phyloP scores from a whole-genome alignment of 1,284 basidiomycete genomes.

The Anthracocystis walkeri region DNA sequence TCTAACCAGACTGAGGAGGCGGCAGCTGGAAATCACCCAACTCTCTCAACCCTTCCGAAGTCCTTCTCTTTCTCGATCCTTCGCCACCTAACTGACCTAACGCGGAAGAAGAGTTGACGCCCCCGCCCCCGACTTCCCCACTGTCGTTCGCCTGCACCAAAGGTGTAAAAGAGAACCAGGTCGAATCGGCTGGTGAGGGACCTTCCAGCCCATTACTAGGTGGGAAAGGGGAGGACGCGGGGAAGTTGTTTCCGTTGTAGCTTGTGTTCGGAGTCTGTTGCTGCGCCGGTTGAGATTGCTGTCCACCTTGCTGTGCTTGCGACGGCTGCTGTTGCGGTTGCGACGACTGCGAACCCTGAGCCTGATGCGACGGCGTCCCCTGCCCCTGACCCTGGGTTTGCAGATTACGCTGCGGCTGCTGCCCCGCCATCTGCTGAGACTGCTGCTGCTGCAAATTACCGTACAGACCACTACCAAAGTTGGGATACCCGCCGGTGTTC shows the following conservation, averaged over 20 bases:
- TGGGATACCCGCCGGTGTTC: constrained; percentile 18
- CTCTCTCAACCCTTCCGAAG: constrained; percentile 22
- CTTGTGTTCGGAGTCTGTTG: constrained; percentile 14
- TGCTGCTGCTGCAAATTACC: constrained; percentile 31
- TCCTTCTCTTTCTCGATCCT: constrained; percentile 48
- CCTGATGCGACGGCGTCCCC: constrained; percentile 17
- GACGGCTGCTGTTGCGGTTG: constrained; percentile 10
- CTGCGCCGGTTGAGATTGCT: constrained; percentile 11
- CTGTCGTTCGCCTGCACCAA: constrained; percentile 40
- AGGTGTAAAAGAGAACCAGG: constrained; percentile 57
- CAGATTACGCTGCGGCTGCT: constrained; percentile 24
- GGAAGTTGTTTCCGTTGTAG: constrained; percentile 9
- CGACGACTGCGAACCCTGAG: constrained; percentile 7
- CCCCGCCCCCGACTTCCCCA: background rate
- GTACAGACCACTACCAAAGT: constrained; percentile 24
- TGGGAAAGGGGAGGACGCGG: constrained; percentile 34
- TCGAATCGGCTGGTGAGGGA: constrained; percentile 54
- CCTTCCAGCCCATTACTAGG: constrained; percentile 40
- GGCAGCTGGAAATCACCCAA: constrained; percentile 51
- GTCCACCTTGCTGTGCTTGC: constrained; percentile 8
- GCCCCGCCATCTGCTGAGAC: constrained; percentile 18
- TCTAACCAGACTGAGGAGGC: constrained; percentile 37
- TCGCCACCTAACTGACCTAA: constrained; percentile 52
- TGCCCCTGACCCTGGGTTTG: constrained; percentile 15
- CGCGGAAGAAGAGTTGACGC: constrained; percentile 33